These are phyloP conservation scores for Aplosporella prunicola DNA, from an alignment of 2,329 filamentous ascomycete genomes.

Conservation along the genomic window DNA sequence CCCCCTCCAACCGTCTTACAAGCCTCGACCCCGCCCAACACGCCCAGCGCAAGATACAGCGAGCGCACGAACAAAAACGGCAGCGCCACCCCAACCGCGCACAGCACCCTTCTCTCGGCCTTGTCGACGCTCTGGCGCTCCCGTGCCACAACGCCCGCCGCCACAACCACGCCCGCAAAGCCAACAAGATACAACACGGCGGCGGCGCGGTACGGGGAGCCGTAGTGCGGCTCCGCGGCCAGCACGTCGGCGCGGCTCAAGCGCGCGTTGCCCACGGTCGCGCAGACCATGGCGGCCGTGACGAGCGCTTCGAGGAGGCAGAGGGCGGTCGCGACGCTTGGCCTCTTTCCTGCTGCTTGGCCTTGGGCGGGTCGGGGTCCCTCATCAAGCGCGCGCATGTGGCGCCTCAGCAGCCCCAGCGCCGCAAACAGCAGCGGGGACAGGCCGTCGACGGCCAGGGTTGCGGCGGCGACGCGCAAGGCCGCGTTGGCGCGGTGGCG, in stretches of 20 bases:
- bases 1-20: background rate
- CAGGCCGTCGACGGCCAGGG: constrained; percentile 3
- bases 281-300: constrained; percentile 3
- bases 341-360: no score
- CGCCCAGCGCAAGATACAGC: background rate
- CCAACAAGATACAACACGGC: background rate
- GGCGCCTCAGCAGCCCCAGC: background rate
- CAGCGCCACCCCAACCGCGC: background rate
- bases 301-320: background rate
- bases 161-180: background rate
- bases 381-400: background rate
- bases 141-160: background rate
- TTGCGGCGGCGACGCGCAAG: constrained; percentile 2
- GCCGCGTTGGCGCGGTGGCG: background rate
- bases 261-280: background rate
- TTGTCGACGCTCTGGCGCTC: background rate
- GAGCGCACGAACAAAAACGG: background rate
- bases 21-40: background rate
- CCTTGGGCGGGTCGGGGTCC: no score
- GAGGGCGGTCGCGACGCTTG: no score
- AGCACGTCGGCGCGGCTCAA: background rate
- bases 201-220: background rate
- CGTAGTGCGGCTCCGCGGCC: background rate
- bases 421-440: background rate
- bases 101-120: background rate